Conservation (phyloP, 495 filamentous ascomycete genomes). For the Penicillium taxi region DNA sequence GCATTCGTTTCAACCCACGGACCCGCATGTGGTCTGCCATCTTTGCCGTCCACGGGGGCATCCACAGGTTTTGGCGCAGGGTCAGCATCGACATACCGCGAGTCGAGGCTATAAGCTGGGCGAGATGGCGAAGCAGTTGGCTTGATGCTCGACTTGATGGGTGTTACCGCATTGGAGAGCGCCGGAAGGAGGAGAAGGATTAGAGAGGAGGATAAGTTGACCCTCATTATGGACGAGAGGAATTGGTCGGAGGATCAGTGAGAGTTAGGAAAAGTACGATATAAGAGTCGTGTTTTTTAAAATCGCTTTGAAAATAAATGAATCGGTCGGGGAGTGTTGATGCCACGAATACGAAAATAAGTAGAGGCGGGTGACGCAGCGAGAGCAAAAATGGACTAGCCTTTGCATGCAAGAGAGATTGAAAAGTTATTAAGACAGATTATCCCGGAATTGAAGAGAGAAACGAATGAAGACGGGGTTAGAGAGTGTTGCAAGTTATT, state of each 20-base stretch:
- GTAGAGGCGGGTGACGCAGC: not conserved
- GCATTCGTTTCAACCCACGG: conserved; percentile 69
- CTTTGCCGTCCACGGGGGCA: conserved; percentile 89
- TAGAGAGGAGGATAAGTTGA: conserved; percentile 23
- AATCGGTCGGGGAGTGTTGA: too few species aligned
- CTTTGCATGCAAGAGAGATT: not conserved
- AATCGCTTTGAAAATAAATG: too few species aligned
- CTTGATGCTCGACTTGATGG: conserved; percentile 11
- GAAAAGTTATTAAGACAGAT: too few species aligned
- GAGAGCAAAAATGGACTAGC: too few species aligned
- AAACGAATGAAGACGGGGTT: not conserved
- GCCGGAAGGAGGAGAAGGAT: conserved; percentile 33
- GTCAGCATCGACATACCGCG: conserved; percentile 17
- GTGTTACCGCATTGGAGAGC: conserved; percentile 23
- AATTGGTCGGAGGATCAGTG: conserved; percentile 10
- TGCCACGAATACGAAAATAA: not conserved
- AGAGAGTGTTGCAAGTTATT: not conserved
- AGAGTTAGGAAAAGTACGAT: too few species aligned
- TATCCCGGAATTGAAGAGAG: not conserved
- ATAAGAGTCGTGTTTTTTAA: too few species aligned
- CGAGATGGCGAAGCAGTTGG: conserved; percentile 6
- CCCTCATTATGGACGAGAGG: conserved; percentile 25
- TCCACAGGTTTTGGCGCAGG: conserved; percentile 54
- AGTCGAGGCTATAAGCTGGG: conserved; percentile 10
- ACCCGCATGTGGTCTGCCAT: conserved; percentile 89